These are phyloP conservation scores for Stereum hirsutum DNA, from an alignment of 1,284 basidiomycete genomes.

Conservation along the genomic window DNA sequence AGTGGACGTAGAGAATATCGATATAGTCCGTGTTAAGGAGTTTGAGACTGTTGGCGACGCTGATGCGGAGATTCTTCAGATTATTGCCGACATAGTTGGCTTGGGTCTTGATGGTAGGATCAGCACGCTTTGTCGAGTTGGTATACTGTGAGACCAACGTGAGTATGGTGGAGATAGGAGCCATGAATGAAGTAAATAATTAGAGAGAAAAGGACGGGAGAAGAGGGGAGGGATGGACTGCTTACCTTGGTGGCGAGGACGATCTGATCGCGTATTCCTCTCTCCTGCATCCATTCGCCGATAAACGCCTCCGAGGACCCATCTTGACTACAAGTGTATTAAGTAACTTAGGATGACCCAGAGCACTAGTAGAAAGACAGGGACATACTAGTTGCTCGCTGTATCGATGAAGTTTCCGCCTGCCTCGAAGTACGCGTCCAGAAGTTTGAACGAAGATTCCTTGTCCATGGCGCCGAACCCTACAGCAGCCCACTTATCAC, in stretches of 20 bases:
- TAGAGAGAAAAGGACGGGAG: neutral
- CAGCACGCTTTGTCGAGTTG: slow-evolving; percentile 16
- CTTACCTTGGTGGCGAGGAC: slow-evolving; percentile 36
- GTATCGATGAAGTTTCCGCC: slow-evolving; percentile 8
- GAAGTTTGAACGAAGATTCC: slow-evolving; percentile 1
- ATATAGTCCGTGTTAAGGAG: slow-evolving; percentile 33
- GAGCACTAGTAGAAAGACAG: neutral
- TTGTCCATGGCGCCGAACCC: slow-evolving; percentile 4
- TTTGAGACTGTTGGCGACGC: slow-evolving; percentile 16
- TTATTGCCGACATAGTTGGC: slow-evolving; percentile 26
- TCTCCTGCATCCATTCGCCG: slow-evolving; percentile 36
- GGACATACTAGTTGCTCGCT: slow-evolving; percentile 4
- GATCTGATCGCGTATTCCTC: slow-evolving; percentile 33
- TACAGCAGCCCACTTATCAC: slow-evolving; percentile 1
- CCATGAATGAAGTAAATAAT: neutral
- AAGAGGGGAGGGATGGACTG: neutral
- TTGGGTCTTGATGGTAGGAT: slow-evolving; percentile 14
- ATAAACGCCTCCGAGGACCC: slow-evolving; percentile 31
- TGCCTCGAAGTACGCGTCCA: slow-evolving; percentile 1
- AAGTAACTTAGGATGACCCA: too few species aligned
- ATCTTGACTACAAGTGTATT: slow-evolving; percentile 19
- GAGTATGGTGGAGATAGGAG: neutral
- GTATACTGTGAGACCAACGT: slow-evolving; percentile 18
- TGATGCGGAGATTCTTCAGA: neutral
- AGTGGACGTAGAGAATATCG: slow-evolving; percentile 27